Conservation (phyloP, 2,329 filamentous ascomycete species). For the Colletotrichum musae region DNA sequence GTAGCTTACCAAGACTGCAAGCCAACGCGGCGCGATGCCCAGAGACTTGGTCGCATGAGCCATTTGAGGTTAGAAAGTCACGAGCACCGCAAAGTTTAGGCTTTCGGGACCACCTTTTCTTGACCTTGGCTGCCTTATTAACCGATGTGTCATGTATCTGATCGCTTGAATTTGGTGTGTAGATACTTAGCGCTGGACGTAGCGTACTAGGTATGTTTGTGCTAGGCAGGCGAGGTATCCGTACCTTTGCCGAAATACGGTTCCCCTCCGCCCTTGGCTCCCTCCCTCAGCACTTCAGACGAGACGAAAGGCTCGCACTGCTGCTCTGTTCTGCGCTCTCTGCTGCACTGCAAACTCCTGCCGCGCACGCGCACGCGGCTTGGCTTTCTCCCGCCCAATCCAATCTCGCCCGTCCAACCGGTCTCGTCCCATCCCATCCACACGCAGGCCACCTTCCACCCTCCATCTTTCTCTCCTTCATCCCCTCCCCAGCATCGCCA, state of each 20-base stretch:
- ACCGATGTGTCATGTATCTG: too few species aligned
- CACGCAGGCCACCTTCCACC: conserved; percentile 16
- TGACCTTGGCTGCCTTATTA: background rate
- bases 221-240: too few species aligned
- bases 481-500: conserved; percentile 28
- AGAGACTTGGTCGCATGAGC: conserved; percentile 38
- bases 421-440: conserved; percentile 14
- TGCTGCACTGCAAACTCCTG: conserved; percentile 4
- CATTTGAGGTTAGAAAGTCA: conserved; percentile 38
- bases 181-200: too few species aligned
- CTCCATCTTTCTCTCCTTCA: conserved; percentile 1
- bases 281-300: conserved; percentile 12
- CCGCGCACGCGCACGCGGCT: conserved; percentile 30
- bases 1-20: background rate
- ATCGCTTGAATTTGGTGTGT: too few species aligned
- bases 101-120: conserved; percentile 18
- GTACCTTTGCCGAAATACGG: background rate
- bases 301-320: background rate
- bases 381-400: conserved; percentile 36
- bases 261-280: conserved; percentile 11
- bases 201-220: too few species aligned
- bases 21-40: conserved; percentile 25
- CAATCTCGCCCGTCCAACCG: conserved; percentile 2
- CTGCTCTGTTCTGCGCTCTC: background rate
- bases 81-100: conserved; percentile 35